Base-by-base conservation (phyloP, 2,329 filamentous ascomycete species). In the Claviceps capensis region DNA sequence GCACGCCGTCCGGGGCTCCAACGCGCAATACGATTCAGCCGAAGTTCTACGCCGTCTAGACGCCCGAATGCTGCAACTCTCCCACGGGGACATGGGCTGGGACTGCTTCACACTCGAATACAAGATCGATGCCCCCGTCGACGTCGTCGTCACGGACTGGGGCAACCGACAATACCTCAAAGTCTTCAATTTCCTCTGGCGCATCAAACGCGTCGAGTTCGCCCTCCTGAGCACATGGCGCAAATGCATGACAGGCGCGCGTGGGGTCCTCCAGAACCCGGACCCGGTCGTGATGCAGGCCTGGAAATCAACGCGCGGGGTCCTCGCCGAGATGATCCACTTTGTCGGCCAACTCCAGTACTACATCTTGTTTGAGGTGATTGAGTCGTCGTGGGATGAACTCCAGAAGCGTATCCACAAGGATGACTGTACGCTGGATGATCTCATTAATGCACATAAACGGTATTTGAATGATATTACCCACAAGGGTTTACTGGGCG, bases 71-170 rank as follows among this genome's bases (percentile, higher is more conserved):
- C 77, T 98, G 42, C 91, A 97, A 69, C 78, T 97, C 5, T 94
- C 86, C 8, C 90, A 96, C 61, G 93, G 93, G 49, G 93, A 98
- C 61, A 97, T 96, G 50, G 93, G 93, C 48, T 98, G 93, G 93
- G 93, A 98, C 64, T 95, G 94, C 64, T 98, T 98, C 69, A 98
- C 93, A 0, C 80, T 98, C 8, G 94, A 98, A 66, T 98, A 98
- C 71, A 96, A 97, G 66, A 93, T 98, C 59, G 90, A 95, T 65
- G 86, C 91, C 2, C 93, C 93, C 0, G 87, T 96, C 23, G 93
- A 98, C 64, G 93, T 98, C 30, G 90, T 98, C 47, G 89, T 98
- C 41, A 97, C 91, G 0, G 88, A 94, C 43, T 96, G 90, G 81
- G 90, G 89, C 46, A 91, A 87, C 58, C 86, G 91, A 22, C 91